Evolutionary conservation across 2,329 filamentous ascomycete genomes (phyloP), one percentile per base, ranked within the genome.

Genomic region (Pyrenochaeta sp.): DNA sequence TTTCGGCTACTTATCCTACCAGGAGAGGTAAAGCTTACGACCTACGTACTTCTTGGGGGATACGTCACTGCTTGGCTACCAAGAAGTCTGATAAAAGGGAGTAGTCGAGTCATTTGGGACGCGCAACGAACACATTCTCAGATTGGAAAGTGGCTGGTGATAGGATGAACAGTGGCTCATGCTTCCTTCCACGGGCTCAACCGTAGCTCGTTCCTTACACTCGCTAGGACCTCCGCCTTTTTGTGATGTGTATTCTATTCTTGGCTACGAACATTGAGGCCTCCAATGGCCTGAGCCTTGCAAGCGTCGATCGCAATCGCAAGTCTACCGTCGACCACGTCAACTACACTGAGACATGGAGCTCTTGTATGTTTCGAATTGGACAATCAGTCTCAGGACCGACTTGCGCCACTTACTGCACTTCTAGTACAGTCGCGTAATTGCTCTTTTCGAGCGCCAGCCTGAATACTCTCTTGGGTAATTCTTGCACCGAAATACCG

Each of bases 401-500:
- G 12, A 19, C 12, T 32, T 46, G 25, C 44, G 25, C 27, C 44
- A 13, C 24, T 30, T 2, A 3, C 13, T n/a, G 13, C 44, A 46
- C 6, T 13, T 46, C 5, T 30, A 13, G 10, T 27, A 27, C 13
- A n/a, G 13, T 34, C 3, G 27, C 19, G 8, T 22, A 10, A 32
- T 47, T 19, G n/a, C 45, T 54, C 40, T 30, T 40, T 36, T 37
- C 37, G 2, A 24, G n/a, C 32, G 27, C 40, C 39, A 24, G 37
- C 34, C 6, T 22, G 36, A 28, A n/a, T 44, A n/a, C 42, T 24
- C 3, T 36, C 54, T 46, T 30, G 44, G 39, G 50, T 37, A 54
- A 56, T 24, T 25, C 45, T 43, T 13, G 52, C 42, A 42, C 28
- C 47, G 5, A 46, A 24, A 28, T 15, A 43, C 46, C 56, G 32